Base-by-base conservation (phyloP, 1,284 basidiomycete genomes). In the Inonotus obliquus region DNA sequence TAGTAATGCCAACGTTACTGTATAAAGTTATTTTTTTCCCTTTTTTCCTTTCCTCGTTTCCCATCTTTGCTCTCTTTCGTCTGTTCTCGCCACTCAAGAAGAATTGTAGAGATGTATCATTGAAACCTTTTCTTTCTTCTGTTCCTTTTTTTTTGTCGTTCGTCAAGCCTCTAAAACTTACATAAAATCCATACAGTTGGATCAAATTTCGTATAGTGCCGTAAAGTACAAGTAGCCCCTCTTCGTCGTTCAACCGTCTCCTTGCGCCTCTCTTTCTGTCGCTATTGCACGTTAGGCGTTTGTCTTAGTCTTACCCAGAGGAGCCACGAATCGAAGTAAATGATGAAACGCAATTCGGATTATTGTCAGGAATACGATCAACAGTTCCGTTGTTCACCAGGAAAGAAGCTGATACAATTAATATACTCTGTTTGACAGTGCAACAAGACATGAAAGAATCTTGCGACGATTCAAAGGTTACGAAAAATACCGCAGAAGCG, bases 21-120 rank as follows among this genome's bases (percentile, higher is more conserved):
- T 56, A 56, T 48, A 61, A 61, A 35, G n/a, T 55, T 38, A 21
- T n/a, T 21, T 37, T 13, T 13, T 17, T 11, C n/a, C n/a, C 39
- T 45, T 41, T 23, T 13, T 51, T 35, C 48, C 47, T 60, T 38
- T 52, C 21, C 41, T 39, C 44, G n/a, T n/a, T n/a, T n/a, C n/a
- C n/a, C n/a, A n/a, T n/a, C n/a, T n/a, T n/a, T n/a, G n/a, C 39
- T 21, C 19, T 60, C 32, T 59, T 23, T 37, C 44, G 9, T 38
- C 44, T 54, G 25, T 38, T 35, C 37, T 32, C 41, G 19, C 32
- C 35, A 27, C 56, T 58, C 56, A 58, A 49, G 32, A 32, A 52
- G 56, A 60, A 60, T 29, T 38, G 51, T 60, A 60, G 59, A 60
- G 53, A 54, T 60, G 59, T 60, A 60, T 60, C 53, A 19, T 55